These are phyloP conservation scores for Phlebiopsis gigantea DNA, from an alignment of 768 basidiomycete species.

Conservation along the genomic window DNA sequence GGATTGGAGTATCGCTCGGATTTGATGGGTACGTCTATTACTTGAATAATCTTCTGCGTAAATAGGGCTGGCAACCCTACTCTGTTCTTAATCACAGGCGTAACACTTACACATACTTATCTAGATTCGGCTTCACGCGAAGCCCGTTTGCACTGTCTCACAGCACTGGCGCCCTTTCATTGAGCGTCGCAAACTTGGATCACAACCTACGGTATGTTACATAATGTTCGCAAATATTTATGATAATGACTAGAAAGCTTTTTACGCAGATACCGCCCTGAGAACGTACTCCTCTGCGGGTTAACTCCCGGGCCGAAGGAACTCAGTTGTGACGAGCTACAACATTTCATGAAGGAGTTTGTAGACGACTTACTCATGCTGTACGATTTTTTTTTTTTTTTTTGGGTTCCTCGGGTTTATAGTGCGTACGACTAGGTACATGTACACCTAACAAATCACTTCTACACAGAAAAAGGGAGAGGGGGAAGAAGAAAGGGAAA, in stretches of 20 bases:
- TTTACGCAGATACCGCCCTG: neutral
- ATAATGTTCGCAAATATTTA: neutral
- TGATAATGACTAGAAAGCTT: neutral
- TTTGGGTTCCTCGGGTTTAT: no score
- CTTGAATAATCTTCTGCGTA: no score
- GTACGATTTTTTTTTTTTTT: no score
- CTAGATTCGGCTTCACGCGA: conserved; percentile 9
- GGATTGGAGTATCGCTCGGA: conserved; percentile 8
- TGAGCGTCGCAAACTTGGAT: conserved; percentile 7
- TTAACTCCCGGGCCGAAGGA: conserved; percentile 18
- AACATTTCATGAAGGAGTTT: conserved; percentile 10
- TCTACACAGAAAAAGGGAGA: no score
- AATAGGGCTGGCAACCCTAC: no score
- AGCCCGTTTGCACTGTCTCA: neutral
- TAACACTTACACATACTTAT: no score
- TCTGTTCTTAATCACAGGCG: no score
- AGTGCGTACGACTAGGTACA: no score
- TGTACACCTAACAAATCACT: no score
- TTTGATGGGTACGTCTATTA: conserved; percentile 13
- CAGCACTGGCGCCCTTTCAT: conserved; percentile 10
- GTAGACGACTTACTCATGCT: conserved; percentile 19
- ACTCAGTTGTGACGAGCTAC: conserved; percentile 12
- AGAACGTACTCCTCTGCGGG: conserved; percentile 10
- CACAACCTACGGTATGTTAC: neutral
- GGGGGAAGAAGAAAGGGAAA: no score